Conservation (phyloP, 2,329 filamentous ascomycete genomes). For the Elsinoe ampelina region DNA sequence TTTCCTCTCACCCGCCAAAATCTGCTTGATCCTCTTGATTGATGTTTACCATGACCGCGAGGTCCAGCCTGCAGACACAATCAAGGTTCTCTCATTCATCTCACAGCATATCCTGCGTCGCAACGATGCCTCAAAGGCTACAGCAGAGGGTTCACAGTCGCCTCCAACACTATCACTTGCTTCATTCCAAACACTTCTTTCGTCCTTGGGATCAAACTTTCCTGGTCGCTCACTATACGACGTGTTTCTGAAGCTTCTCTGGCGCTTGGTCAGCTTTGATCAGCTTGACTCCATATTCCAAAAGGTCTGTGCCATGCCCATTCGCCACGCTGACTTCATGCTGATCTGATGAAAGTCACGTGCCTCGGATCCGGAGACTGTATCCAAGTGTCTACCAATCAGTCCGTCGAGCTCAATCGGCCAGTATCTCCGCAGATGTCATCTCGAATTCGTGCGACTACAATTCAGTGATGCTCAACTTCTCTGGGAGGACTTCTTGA, state of each 20-base stretch:
- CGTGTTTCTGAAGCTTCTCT: constrained; percentile 68
- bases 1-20: constrained; percentile 80
- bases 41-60: constrained; percentile 54
- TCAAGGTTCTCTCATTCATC: constrained; percentile 71
- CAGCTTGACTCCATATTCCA: constrained; percentile 59
- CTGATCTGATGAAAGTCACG: constrained; percentile 9
- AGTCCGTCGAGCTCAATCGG: constrained; percentile 66
- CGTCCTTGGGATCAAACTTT: constrained; percentile 42
- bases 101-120: constrained; percentile 49
- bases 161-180: constrained; percentile 32
- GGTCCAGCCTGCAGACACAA: constrained; percentile 30
- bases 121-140: constrained; percentile 1
- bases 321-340: not conserved
- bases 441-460: constrained; percentile 70
- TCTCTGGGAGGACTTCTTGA: constrained; percentile 75
- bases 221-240: constrained; percentile 84
- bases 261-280: constrained; percentile 75
- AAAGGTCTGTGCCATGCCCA: not conserved
- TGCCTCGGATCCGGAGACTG: constrained; percentile 28
- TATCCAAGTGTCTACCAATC: constrained; percentile 28
- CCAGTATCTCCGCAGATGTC: constrained; percentile 64
- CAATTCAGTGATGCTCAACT: constrained; percentile 69
- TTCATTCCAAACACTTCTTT: constrained; percentile 21
- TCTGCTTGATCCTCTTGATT: constrained; percentile 71
- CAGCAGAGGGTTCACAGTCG: not conserved